Conservation (phyloP, 345 rosid genomes). For the Lepidium africanum region DNA sequence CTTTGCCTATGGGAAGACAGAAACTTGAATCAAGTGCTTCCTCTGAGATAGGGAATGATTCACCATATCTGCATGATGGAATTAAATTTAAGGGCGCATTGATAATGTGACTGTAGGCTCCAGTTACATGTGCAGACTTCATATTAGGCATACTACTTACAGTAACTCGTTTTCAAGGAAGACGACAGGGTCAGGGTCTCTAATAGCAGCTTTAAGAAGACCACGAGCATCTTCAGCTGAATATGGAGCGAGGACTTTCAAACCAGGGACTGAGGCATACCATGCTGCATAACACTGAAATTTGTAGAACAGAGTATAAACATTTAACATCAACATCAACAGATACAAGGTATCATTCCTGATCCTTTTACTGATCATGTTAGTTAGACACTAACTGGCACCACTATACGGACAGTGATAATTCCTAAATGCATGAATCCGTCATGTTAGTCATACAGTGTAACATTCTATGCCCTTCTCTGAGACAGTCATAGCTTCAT, state of each 20-base stretch:
- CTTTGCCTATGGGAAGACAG: slow-evolving; percentile 93
- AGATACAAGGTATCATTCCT: not conserved
- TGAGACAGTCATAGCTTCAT: not conserved
- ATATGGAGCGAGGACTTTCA: slow-evolving; percentile 78
- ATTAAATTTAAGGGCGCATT: not conserved
- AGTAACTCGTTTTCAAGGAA: slow-evolving; percentile 92
- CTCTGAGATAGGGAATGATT: slow-evolving; percentile 79
- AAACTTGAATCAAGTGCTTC: slow-evolving; percentile 91
- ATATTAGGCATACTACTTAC: slow-evolving; percentile 38
- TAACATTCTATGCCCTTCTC: not conserved
- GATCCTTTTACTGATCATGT: not conserved
- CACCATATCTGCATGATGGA: slow-evolving; percentile 60
- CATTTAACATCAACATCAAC: not conserved
- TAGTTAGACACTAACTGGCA: not conserved
- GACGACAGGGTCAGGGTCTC: slow-evolving; percentile 95
- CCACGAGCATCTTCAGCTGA: slow-evolving; percentile 93
- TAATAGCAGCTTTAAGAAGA: slow-evolving; percentile 85
- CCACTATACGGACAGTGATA: not conserved
- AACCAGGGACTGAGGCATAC: slow-evolving; percentile 83
- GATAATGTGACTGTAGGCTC: not conserved
- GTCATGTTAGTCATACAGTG: not conserved
- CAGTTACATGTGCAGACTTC: not conserved
- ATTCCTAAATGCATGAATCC: not conserved
- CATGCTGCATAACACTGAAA: slow-evolving; percentile 91
- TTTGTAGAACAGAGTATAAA: not conserved